Conservation (phyloP, 352 stramenopile genomes). For the Blastocystis hominis region DNA sequence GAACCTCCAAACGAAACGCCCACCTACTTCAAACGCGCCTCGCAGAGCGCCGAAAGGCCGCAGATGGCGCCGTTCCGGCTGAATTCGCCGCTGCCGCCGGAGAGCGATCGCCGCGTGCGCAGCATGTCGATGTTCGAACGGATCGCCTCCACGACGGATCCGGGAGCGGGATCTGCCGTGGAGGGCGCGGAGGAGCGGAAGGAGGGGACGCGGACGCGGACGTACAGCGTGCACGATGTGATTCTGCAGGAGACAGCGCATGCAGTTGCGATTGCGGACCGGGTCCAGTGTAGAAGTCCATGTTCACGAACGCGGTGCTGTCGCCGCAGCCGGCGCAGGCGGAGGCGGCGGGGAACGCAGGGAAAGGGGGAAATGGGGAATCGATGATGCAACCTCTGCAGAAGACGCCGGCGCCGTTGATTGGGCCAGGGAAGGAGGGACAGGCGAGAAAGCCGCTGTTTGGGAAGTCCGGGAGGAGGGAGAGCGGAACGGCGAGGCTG, state of each 20-base stretch:
- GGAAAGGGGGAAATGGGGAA: not conserved
- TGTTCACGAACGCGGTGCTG: not conserved
- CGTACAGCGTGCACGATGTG: slow-evolving; percentile 37
- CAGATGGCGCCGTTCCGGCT: not conserved
- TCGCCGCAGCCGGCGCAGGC: not conserved
- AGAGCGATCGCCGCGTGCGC: not conserved
- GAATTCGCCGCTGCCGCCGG: not conserved
- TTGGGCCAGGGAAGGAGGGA: not conserved
- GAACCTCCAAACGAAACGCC: not conserved
- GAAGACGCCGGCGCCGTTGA: not conserved
- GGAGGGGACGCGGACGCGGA: not conserved
- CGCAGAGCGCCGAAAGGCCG: not conserved
- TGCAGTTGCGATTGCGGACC: not conserved
- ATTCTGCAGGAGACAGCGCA: not conserved
- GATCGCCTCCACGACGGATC: not conserved
- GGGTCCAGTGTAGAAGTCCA: not conserved
- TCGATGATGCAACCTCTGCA: not conserved
- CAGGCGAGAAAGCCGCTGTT: not conserved
- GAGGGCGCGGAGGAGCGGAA: not conserved
- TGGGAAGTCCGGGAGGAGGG: not conserved
- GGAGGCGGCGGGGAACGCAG: not conserved
- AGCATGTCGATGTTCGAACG: slow-evolving; percentile 41
- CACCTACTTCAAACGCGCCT: not conserved
- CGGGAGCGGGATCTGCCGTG: not conserved
- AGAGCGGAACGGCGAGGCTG: not conserved